Conservation (phyloP, 1,284 basidiomycete species). For the Ustilago nuda region DNA sequence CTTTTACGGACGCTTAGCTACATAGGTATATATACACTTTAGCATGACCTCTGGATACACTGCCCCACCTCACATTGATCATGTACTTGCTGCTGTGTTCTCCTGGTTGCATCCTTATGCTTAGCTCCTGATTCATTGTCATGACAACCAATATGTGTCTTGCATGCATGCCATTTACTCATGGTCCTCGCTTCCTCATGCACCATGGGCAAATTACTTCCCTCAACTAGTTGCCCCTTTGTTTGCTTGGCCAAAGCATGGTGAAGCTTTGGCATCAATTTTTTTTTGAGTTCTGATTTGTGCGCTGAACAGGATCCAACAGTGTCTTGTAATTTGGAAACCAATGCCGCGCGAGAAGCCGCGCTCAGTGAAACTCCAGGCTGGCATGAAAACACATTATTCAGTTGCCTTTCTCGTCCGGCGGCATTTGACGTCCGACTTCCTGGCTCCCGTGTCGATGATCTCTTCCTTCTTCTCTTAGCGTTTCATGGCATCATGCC, state of each 20-base stretch:
- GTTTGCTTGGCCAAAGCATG: constrained; percentile 1
- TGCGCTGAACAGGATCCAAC: neutral
- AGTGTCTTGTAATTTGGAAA: neutral
- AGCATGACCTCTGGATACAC: too few relatives aligned
- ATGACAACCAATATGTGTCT: too few relatives aligned
- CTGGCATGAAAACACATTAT: neutral
- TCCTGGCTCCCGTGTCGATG: neutral
- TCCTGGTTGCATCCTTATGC: too few relatives aligned
- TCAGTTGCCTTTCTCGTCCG: neutral
- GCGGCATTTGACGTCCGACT: neutral
- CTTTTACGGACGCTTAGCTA: too few relatives aligned
- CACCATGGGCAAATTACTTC: too few relatives aligned
- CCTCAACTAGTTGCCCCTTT: constrained; percentile 3
- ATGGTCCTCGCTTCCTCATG: too few relatives aligned
- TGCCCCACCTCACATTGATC: too few relatives aligned
- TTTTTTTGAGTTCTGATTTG: neutral
- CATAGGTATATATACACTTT: too few relatives aligned
- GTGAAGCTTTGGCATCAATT: neutral
- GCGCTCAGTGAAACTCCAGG: neutral
- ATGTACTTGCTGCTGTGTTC: too few relatives aligned
- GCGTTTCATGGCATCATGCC: neutral
- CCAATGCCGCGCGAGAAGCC: neutral
- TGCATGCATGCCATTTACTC: too few relatives aligned
- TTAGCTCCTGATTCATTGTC: too few relatives aligned
- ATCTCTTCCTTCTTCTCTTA: too few relatives aligned